Evolutionary conservation across 768 basidiomycete genomes (phyloP).

Genomic region (Mycena epipterygia): DNA sequence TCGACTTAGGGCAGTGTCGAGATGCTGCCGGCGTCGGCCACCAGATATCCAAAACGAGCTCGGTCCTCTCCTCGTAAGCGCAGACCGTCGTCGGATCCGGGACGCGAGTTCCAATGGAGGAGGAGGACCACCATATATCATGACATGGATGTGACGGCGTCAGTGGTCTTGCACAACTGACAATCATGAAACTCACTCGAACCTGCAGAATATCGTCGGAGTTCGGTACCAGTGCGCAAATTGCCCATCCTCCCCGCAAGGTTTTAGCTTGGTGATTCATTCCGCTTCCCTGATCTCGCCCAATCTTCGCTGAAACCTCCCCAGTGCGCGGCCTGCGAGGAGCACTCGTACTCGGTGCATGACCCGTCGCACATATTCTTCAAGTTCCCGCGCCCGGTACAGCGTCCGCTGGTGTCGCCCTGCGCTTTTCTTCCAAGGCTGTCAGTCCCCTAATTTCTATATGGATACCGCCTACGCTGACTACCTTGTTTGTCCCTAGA

Average conservation of each 20-base stretch:
- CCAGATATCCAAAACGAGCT: slow-evolving; percentile 63
- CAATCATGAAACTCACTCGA: not conserved
- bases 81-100: slow-evolving; percentile 75
- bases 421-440: slow-evolving; percentile 76
- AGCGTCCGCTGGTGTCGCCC: slow-evolving; percentile 63
- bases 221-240: slow-evolving; percentile 91
- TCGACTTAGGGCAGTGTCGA: slow-evolving; percentile 80
- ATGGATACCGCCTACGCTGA: slow-evolving; percentile 23
- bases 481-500: slow-evolving; percentile 53
- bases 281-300: slow-evolving; percentile 16
- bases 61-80: slow-evolving; percentile 74
- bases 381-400: slow-evolving; percentile 86
- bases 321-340: slow-evolving; percentile 88
- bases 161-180: slow-evolving; percentile 34
- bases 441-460: slow-evolving; percentile 55
- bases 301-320: not conserved
- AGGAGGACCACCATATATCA: slow-evolving; percentile 70
- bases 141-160: slow-evolving; percentile 77
- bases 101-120: slow-evolving; percentile 50
- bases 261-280: slow-evolving; percentile 86
- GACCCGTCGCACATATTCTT: slow-evolving; percentile 91
- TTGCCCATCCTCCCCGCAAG: slow-evolving; percentile 80
- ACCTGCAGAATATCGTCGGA: slow-evolving; percentile 76
- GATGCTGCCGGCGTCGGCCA: slow-evolving; percentile 76
- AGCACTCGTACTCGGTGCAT: slow-evolving; percentile 81